Evolutionary conservation across 2,329 filamentous ascomycete species (phyloP).

Genomic region (Neonectria neomacrospora): DNA sequence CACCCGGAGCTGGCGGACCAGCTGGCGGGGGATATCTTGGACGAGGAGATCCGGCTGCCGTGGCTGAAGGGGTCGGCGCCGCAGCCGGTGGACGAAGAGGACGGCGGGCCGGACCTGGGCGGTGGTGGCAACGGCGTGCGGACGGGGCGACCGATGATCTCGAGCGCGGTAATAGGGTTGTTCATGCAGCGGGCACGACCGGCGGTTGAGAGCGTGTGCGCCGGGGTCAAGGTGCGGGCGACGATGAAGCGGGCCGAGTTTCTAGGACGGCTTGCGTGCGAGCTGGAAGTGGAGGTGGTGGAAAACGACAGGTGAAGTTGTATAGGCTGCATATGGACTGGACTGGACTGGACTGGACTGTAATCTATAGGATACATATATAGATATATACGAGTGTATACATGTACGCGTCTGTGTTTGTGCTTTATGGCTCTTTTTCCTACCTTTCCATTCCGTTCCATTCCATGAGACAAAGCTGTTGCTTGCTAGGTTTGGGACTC

Average conservation of each 20-base stretch:
- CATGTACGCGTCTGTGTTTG: background rate
- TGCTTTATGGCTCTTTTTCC: background rate
- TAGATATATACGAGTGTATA: background rate
- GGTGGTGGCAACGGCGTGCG: background rate
- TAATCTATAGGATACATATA: constrained; percentile 12
- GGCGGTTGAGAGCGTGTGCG: constrained; percentile 36
- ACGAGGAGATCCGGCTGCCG: constrained; percentile 41
- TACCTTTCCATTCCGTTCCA: background rate
- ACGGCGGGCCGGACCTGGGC: constrained; percentile 38
- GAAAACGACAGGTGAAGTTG: constrained; percentile 36
- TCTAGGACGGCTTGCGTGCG: constrained; percentile 39
- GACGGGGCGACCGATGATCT: constrained; percentile 23
- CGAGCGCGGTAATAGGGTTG: constrained; percentile 40
- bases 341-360: background rate
- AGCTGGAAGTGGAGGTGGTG: constrained; percentile 39
- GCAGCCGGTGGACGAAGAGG: constrained; percentile 40
- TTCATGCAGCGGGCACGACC: constrained; percentile 41
- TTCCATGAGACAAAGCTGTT: background rate
- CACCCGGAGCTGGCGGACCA: constrained; percentile 37
- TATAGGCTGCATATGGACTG: background rate
- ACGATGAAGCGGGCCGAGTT: constrained; percentile 41
- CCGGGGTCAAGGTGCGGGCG: constrained; percentile 39
- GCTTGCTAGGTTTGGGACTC: background rate
- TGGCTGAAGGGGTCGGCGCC: constrained; percentile 38
- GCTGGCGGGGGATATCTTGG: constrained; percentile 41